Base-by-base conservation (phyloP, 108 stramenopile genomes). In the Nitzschia inconspicua region DNA sequence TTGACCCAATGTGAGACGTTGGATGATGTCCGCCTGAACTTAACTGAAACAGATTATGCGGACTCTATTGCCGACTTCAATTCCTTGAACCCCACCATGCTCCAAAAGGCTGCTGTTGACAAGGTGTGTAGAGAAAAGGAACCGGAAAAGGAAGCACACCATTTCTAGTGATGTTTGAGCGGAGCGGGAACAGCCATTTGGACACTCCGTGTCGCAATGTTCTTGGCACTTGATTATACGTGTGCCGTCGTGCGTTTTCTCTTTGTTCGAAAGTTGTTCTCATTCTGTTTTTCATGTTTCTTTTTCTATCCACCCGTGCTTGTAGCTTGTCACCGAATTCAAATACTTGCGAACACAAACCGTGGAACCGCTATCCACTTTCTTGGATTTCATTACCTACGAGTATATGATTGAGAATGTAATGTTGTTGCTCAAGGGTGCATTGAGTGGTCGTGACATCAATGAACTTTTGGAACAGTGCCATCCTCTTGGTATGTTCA, bases 331-430 rank as follows among this genome's bases (percentile, higher is more conserved):
- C 3, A 74, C 77, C 8, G 98, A 99, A 77, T 97, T 99, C 81
- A 75, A 95, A 65, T 97, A 95, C 78, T 68, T 99, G 36, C 88
- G 97, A 46, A 92, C 95, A n/a, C 97, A 99, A 53, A 80, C 97
- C 14, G 88, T 95, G 19, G 93, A 96, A 63, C 97, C 97, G 1
- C 84, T 99, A 47, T 75, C 93, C 35, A 94, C 89, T 42, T 99
- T 99, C 78, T 65, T 99, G 36, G 98, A 99, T 50, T 99, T 97
- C 79, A 96, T 99, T 69, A 95, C 94, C 9, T 97, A 96, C 74
- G 98, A 99, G 81, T 99, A 98, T 84, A 98, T 98, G 97, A 99
- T 99, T 75, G 97, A 98, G 67, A 99, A 98, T 68, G 91, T 99
- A 47, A 98, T 99, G 96, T 87, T 97, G 31, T 80, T 99, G 50